Evolutionary conservation across 2,329 filamentous ascomycete species (phyloP).

Genomic region (Penicillium griseofulvum): DNA sequence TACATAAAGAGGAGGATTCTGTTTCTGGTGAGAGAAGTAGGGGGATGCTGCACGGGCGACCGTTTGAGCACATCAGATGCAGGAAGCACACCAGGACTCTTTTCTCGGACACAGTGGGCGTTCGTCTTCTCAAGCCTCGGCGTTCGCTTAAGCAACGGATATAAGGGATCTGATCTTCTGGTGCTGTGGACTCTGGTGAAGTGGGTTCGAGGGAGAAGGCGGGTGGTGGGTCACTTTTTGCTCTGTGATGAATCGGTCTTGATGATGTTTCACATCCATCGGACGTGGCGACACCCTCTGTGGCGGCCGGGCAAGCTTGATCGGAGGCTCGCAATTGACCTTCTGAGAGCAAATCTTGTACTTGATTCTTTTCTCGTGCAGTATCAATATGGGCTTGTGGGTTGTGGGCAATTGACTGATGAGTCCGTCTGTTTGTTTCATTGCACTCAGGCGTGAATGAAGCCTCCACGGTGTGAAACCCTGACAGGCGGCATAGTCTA

Average conservation of each 20-base stretch:
- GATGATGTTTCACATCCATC: constrained; percentile 7
- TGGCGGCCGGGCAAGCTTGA: constrained; percentile 6
- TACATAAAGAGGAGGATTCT: neutral
- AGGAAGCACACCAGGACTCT: constrained; percentile 2
- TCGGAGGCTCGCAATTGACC: constrained; percentile 3
- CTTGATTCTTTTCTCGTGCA: neutral
- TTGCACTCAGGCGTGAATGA: neutral
- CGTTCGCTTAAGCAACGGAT: constrained; percentile 3
- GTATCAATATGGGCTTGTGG: neutral
- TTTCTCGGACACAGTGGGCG: constrained; percentile 9
- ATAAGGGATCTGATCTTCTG: neutral
- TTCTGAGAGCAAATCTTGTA: neutral
- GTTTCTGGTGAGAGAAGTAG: constrained; percentile 1
- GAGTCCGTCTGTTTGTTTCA: neutral
- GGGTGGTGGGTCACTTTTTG: neutral
- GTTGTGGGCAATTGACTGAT: neutral
- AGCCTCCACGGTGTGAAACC: neutral
- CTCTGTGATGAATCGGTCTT: constrained; percentile 3
- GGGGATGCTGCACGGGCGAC: constrained; percentile 4
- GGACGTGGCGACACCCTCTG: constrained; percentile 7
- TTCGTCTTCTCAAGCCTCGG: constrained; percentile 8
- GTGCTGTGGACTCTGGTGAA: constrained; percentile 5
- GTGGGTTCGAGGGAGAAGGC: constrained; percentile 2
- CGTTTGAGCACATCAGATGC: constrained; percentile 2
- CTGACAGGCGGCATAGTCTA: neutral